A percentile compares a stretch with the other conserved stretches of the same genome.
Conservation (phyloP, 2,329 filamentous ascomycete genomes). For the Xylaria sp. region DNA sequence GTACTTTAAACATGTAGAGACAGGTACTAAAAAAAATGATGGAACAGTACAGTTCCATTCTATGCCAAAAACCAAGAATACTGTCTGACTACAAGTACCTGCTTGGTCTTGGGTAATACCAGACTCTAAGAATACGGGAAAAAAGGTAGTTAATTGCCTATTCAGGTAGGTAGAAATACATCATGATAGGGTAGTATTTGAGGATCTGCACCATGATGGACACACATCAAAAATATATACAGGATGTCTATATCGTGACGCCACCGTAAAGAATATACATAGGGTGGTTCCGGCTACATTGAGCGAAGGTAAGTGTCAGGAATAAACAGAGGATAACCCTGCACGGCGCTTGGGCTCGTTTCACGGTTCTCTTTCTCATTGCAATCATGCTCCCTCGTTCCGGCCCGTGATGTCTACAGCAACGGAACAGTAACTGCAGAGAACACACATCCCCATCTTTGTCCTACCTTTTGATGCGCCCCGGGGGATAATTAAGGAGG, state of each 20-base stretch:
- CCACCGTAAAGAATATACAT: background rate
- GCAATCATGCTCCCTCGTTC: background rate
- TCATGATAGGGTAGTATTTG: background rate
- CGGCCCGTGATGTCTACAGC: background rate
- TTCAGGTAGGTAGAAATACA: slow-evolving; percentile 13
- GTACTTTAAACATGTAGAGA: background rate
- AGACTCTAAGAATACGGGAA: background rate
- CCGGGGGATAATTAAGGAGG: background rate
- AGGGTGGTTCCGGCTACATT: too few species aligned
- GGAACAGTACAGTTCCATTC: too few species aligned
- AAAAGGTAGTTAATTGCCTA: slow-evolving; percentile 19
- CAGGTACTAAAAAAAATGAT: too few species aligned
- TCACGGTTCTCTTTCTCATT: background rate
- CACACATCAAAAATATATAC: background rate
- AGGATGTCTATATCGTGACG: background rate
- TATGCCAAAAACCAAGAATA: too few species aligned
- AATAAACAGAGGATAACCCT: background rate
- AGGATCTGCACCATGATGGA: slow-evolving; percentile 4
- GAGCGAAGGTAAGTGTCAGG: background rate
- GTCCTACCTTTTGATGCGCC: slow-evolving; percentile 16
- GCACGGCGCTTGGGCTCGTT: background rate
- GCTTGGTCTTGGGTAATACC: background rate
- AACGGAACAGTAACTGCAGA: slow-evolving; percentile 1
- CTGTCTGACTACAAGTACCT: background rate
- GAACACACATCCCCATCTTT: slow-evolving; percentile 17